Evolutionary conservation across 441 rosid genomes (phyloP).

Genomic region (Mallotus japonicus): DNA sequence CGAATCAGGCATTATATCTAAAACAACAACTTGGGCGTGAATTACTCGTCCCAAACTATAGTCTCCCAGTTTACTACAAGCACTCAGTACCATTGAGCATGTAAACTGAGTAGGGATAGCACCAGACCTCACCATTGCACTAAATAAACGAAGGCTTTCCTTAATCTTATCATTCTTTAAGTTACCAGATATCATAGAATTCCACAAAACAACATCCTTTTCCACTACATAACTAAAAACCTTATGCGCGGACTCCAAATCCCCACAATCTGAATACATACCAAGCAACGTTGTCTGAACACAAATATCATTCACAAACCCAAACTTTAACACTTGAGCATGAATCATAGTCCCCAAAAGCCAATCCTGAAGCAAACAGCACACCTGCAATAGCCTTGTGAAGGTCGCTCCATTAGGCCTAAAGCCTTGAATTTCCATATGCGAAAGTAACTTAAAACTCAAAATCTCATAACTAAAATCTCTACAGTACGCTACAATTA

Average conservation of each 20-base stretch:
- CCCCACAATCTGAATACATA: constrained; percentile 65
- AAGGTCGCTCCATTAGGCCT: constrained; percentile 67
- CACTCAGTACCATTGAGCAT: constrained; percentile 67
- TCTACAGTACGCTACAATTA: constrained; percentile 64
- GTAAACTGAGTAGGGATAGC: constrained; percentile 61
- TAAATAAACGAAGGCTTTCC: constrained; percentile 48
- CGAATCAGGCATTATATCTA: constrained; percentile 42
- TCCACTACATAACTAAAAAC: constrained; percentile 44
- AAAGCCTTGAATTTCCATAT: constrained; percentile 45
- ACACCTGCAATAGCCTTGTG: constrained; percentile 67
- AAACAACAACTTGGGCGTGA: constrained; percentile 57
- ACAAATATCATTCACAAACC: constrained; percentile 43
- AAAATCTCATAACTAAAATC: constrained; percentile 29
- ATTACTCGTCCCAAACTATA: constrained; percentile 41
- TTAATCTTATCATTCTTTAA: constrained; percentile 57
- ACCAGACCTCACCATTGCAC: constrained; percentile 52
- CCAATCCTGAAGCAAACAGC: constrained; percentile 47
- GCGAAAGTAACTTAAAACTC: constrained; percentile 35
- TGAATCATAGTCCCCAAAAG: constrained; percentile 54
- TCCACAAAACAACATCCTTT: constrained; percentile 76
- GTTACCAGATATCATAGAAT: constrained; percentile 61
- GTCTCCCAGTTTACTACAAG: constrained; percentile 55
- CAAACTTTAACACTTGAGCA: constrained; percentile 48
- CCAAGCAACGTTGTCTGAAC: constrained; percentile 78
- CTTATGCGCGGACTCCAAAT: constrained; percentile 52